Evolutionary conservation across 495 filamentous ascomycete species (phyloP).

Genomic region (Saxispiralis lemnorum): DNA sequence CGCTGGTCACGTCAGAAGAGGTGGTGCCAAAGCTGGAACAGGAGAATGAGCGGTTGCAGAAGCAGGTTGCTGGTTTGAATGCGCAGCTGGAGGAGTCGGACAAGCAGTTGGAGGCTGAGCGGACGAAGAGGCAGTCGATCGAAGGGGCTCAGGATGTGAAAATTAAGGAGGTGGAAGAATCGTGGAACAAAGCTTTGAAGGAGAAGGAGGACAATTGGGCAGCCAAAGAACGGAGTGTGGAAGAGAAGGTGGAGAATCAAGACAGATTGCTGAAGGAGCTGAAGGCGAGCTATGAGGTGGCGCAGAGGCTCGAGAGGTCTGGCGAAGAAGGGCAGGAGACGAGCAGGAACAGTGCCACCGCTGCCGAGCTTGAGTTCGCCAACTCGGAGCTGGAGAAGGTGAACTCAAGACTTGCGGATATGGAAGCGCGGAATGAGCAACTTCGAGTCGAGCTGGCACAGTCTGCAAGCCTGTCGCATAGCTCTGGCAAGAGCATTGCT

Average conservation of each 20-base stretch:
- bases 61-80: constrained; percentile 63
- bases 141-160: constrained; percentile 59
- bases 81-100: constrained; percentile 81
- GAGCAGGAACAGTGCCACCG: constrained; percentile 44
- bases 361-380: constrained; percentile 84
- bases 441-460: constrained; percentile 78
- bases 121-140: constrained; percentile 48
- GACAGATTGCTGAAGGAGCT: constrained; percentile 83
- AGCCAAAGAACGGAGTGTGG: constrained; percentile 77
- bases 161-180: constrained; percentile 72
- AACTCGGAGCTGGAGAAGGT: constrained; percentile 81
- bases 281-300: constrained; percentile 93
- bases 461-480: constrained; percentile 54
- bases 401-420: constrained; percentile 68
- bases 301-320: constrained; percentile 62
- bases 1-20: constrained; percentile 76
- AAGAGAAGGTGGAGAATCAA: constrained; percentile 87
- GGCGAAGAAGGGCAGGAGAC: constrained; percentile 39
- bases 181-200: constrained; percentile 78
- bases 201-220: constrained; percentile 96
- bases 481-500: constrained; percentile 28
- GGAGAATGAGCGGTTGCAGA: constrained; percentile 74
- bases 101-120: constrained; percentile 52
- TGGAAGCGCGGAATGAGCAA: constrained; percentile 90
- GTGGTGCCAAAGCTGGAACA: constrained; percentile 69